Conservation (phyloP, 139 green algal genomes). For the Diplosphaera chodatii region DNA sequence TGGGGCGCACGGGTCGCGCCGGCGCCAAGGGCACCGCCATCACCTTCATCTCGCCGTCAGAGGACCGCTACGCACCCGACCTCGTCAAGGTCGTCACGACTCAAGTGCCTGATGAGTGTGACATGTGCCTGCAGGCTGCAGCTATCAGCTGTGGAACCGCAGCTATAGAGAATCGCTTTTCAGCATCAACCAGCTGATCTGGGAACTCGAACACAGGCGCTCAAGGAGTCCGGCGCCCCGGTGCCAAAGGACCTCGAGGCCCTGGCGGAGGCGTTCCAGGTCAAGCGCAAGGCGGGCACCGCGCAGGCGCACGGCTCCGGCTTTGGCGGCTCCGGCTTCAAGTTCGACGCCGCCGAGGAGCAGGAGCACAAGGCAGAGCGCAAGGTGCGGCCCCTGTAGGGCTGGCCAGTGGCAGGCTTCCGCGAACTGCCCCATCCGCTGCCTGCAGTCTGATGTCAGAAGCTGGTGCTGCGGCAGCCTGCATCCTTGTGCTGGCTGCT, state of each 20-base stretch:
- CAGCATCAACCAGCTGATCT: too few species aligned
- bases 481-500: too few species aligned
- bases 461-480: too few species aligned
- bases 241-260: slow-evolving; percentile 39
- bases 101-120: slow-evolving; percentile 60
- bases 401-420: too few species aligned
- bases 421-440: too few species aligned
- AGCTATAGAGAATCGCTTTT: too few species aligned
- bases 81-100: slow-evolving; percentile 88
- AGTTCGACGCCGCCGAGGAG: slow-evolving; percentile 90
- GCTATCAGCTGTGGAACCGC: too few species aligned
- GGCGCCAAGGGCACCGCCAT: slow-evolving; percentile 87
- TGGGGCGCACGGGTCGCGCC: slow-evolving; percentile 80
- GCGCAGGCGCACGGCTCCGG: slow-evolving; percentile 64
- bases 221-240: too few species aligned
- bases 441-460: too few species aligned
- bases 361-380: slow-evolving; percentile 42
- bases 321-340: slow-evolving; percentile 92
- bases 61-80: slow-evolving; percentile 90
- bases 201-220: too few species aligned
- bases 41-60: slow-evolving; percentile 89
- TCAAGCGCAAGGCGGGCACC: slow-evolving; percentile 68
- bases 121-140: neutral
- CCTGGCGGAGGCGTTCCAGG: slow-evolving; percentile 70
- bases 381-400: too few species aligned